Evolutionary conservation across 805 yeast species (phyloP).

Genomic region (Kodamaea sagamina): DNA sequence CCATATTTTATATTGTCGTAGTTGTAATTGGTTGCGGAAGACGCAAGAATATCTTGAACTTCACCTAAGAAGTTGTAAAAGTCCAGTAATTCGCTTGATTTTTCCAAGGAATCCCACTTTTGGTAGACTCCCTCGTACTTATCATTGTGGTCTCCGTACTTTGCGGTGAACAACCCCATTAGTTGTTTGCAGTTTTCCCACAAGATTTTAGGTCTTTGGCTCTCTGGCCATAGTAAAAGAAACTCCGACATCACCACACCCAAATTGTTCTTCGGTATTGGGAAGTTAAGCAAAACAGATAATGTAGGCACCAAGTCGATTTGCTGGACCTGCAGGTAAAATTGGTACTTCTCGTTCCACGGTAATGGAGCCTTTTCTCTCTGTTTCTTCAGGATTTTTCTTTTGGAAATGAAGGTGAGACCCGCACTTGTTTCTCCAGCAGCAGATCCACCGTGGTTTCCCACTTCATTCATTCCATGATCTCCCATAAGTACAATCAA

Average conservation of each 20-base stretch:
- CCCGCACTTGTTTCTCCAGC: constrained; percentile 90
- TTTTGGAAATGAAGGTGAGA: constrained; percentile 63
- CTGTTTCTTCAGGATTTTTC: background rate
- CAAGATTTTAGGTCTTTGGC: constrained; percentile 39
- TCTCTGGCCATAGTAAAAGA: constrained; percentile 49
- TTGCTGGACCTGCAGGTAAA: constrained; percentile 57
- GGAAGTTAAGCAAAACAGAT: constrained; percentile 58
- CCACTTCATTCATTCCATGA: constrained; percentile 95
- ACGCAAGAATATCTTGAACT: constrained; percentile 54
- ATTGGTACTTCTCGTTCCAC: constrained; percentile 49
- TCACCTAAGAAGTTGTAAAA: constrained; percentile 40
- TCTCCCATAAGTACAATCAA: constrained; percentile 82
- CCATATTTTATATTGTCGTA: constrained; percentile 46
- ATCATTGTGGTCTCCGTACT: constrained; percentile 24
- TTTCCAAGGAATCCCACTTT: constrained; percentile 15
- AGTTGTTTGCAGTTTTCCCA: constrained; percentile 62
- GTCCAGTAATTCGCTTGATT: constrained; percentile 9
- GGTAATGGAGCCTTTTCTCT: constrained; percentile 42
- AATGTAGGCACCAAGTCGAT: constrained; percentile 75
- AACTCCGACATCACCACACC: constrained; percentile 70
- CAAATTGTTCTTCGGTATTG: constrained; percentile 70
- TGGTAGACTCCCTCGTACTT: constrained; percentile 9
- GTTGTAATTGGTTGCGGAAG: constrained; percentile 73
- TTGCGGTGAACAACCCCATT: constrained; percentile 46
- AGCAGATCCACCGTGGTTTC: constrained; percentile 97